Evolutionary conservation across 768 basidiomycete species (phyloP).

Genomic region (Mycena metata): DNA sequence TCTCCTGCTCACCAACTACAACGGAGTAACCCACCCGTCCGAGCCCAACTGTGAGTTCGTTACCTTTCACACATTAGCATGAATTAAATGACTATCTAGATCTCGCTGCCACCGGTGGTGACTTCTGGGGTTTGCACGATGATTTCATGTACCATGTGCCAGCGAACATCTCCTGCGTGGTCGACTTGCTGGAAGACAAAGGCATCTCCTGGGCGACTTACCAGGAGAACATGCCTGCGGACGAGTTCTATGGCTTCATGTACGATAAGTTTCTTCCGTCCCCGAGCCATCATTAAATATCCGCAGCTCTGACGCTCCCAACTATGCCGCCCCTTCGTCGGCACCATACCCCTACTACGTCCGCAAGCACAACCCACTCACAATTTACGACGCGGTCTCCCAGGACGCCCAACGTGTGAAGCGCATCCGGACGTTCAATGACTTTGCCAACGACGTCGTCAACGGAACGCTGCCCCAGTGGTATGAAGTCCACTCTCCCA

Average conservation of each 20-base stretch:
- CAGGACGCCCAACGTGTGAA: too few relatives aligned
- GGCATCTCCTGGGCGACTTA: constrained; percentile 74
- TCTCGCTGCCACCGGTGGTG: constrained; percentile 63
- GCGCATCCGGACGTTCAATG: too few relatives aligned
- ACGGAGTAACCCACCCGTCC: constrained; percentile 68
- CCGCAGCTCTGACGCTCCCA: constrained; percentile 6
- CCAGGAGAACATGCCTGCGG: constrained; percentile 69
- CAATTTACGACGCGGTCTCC: too few relatives aligned
- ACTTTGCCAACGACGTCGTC: too few relatives aligned
- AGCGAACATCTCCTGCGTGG: constrained; percentile 66
- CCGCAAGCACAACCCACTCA: too few relatives aligned
- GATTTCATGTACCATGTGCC: constrained; percentile 58
- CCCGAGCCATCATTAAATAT: too few relatives aligned
- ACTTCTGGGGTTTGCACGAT: constrained; percentile 63
- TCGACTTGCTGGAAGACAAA: constrained; percentile 71
- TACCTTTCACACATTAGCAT: not conserved
- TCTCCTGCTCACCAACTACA: constrained; percentile 61
- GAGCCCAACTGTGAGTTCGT: constrained; percentile 65
- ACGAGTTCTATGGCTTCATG: too few relatives aligned
- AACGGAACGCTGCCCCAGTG: too few relatives aligned
- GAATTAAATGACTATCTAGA: constrained; percentile 32
- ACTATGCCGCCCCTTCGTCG: too few relatives aligned
- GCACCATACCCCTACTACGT: too few relatives aligned
- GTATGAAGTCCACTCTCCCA: too few relatives aligned
- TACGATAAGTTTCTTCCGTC: too few relatives aligned